phyloP scores from a whole-genome alignment of 306 rosid genomes.

The Biancaea sappan region DNA sequence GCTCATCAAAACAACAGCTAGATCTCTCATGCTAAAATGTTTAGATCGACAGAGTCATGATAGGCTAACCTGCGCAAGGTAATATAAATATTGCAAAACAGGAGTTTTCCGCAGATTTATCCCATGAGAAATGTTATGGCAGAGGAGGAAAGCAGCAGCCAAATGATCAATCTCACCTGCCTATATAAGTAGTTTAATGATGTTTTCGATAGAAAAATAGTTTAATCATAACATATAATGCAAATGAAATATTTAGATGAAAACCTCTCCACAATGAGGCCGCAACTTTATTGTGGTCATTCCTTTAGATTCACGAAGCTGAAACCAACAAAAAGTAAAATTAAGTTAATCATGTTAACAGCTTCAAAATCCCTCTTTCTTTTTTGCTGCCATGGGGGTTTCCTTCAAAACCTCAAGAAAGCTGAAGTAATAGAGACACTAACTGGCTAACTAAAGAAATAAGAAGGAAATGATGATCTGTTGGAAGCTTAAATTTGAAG shows the following conservation, averaged over 20 bases:
- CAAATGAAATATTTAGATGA: conserved; percentile 27
- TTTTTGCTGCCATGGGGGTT: not conserved
- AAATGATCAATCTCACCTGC: conserved; percentile 88
- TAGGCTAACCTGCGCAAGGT: conserved; percentile 74
- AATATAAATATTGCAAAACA: conserved; percentile 77
- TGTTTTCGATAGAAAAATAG: conserved; percentile 28
- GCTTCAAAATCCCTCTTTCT: not conserved
- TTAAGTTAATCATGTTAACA: conserved; percentile 22
- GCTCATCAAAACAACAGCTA: conserved; percentile 1
- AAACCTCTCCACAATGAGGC: conserved; percentile 90
- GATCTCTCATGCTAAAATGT: not conserved
- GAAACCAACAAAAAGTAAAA: conserved; percentile 37
- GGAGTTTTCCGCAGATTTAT: conserved; percentile 77
- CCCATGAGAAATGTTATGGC: conserved; percentile 85
- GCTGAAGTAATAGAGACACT: not conserved
- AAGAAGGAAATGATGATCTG: conserved; percentile 3
- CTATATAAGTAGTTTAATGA: conserved; percentile 41
- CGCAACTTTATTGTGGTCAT: conserved; percentile 69
- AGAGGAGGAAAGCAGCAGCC: conserved; percentile 75
- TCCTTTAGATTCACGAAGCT: conserved; percentile 81
- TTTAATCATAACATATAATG: not conserved
- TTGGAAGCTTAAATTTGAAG: conserved; percentile 4
- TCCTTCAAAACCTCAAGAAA: too few species aligned
- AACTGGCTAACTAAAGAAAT: not conserved
- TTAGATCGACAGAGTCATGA: conserved; percentile 4